These are phyloP conservation scores for Sungouiella thailandica DNA, from an alignment of 805 yeast species.

Conservation along the genomic window DNA sequence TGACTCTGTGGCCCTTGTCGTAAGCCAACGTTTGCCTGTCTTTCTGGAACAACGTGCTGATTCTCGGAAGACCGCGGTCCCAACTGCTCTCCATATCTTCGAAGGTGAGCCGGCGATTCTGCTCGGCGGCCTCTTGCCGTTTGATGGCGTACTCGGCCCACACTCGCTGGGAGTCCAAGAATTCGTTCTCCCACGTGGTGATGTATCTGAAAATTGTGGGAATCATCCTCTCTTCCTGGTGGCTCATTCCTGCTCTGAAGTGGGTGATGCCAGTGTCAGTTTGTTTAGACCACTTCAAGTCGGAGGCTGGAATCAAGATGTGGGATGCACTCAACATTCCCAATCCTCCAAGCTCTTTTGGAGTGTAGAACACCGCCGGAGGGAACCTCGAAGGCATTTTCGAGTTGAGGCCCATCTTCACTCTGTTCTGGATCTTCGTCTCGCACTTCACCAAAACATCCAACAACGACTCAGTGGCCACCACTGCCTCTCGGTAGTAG, in stretches of 20 bases:
- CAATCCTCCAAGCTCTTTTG: conserved; percentile 93
- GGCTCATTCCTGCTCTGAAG: conserved; percentile 89
- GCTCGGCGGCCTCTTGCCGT: conserved; percentile 79
- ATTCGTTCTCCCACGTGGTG: conserved; percentile 96
- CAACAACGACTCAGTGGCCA: conserved; percentile 70
- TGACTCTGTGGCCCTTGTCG: conserved; percentile 86
- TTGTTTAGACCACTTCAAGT: conserved; percentile 84
- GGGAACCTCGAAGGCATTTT: conserved; percentile 99
- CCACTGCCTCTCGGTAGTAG: conserved; percentile 89
- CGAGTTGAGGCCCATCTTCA: conserved; percentile 90
- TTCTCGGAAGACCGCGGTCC: conserved; percentile 97
- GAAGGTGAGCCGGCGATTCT: conserved; percentile 78
- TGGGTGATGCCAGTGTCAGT: conserved; percentile 93
- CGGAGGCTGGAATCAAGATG: conserved; percentile 89
- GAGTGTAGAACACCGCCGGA: conserved; percentile 97
- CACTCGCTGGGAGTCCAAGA: conserved; percentile 87
- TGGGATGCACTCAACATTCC: conserved; percentile 98
- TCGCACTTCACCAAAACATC: conserved; percentile 87
- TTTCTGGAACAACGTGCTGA: conserved; percentile 89
- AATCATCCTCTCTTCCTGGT: conserved; percentile 71
- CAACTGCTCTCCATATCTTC: conserved; percentile 93
- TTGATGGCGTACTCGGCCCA: conserved; percentile 97
- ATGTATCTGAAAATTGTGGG: conserved; percentile 93
- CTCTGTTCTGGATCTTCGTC: conserved; percentile 88
- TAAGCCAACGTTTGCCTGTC: conserved; percentile 92